Percentiles rank a stretch among this genome's conserved stretches.
phyloP scores from a whole-genome alignment of 2,329 filamentous ascomycete species.

The Venturiaceae sp. region DNA sequence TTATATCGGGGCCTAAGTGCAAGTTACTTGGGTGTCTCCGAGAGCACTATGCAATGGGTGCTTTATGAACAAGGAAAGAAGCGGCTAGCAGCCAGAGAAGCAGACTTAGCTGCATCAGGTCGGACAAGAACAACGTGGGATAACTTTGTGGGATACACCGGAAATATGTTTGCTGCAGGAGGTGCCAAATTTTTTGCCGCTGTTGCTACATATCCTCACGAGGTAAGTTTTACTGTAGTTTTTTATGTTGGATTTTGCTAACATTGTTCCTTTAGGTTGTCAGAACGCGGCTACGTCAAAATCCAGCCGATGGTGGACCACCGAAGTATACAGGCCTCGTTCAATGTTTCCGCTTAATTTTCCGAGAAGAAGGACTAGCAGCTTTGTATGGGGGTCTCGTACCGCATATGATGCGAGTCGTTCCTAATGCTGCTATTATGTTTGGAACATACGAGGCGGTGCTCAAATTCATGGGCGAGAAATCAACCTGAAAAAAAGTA shows the following conservation, averaged over 20 bases:
- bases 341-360: slow-evolving; percentile 82
- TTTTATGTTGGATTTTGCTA: neutral
- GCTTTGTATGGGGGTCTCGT: slow-evolving; percentile 86
- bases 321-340: slow-evolving; percentile 82
- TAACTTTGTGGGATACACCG: slow-evolving; percentile 64
- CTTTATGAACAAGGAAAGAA: slow-evolving; percentile 89
- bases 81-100: slow-evolving; percentile 55
- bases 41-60: slow-evolving; percentile 88
- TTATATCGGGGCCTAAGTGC: slow-evolving; percentile 87
- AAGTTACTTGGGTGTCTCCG: slow-evolving; percentile 82
- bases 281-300: slow-evolving; percentile 75
- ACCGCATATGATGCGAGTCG: slow-evolving; percentile 81
- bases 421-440: slow-evolving; percentile 91
- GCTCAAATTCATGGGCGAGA: slow-evolving; percentile 32
- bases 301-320: slow-evolving; percentile 59
- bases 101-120: slow-evolving; percentile 43
- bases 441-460: slow-evolving; percentile 71
- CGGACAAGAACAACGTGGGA: slow-evolving; percentile 62
- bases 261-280: slow-evolving; percentile 46
- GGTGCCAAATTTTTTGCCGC: slow-evolving; percentile 79
- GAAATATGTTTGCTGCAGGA: slow-evolving; percentile 70
- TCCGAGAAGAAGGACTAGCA: slow-evolving; percentile 77
- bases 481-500: too few relatives aligned
- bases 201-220: slow-evolving; percentile 82
- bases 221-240: slow-evolving; percentile 43